These are phyloP conservation scores for Pseudogymnoascus sp. DNA, from an alignment of 2,329 filamentous ascomycete genomes.

Conservation along the genomic window DNA sequence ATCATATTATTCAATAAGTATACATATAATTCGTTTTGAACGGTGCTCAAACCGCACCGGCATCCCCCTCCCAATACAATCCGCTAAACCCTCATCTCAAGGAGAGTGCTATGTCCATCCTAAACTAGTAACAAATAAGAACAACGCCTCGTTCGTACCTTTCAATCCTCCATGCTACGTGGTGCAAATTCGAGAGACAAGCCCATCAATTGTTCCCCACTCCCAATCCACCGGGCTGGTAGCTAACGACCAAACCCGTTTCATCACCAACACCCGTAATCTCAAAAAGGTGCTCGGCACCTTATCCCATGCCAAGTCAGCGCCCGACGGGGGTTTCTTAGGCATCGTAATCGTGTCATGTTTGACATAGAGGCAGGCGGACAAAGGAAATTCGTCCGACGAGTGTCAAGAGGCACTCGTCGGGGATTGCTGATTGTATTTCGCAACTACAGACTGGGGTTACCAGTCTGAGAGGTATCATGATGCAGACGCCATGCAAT, in stretches of 20 bases:
- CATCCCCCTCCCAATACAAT: neutral
- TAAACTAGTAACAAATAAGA: slow-evolving; percentile 8
- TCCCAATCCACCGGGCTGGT: neutral
- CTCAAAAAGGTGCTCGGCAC: neutral
- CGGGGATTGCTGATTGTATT: slow-evolving; percentile 4
- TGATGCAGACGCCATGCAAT: slow-evolving; percentile 29
- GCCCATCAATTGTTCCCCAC: neutral
- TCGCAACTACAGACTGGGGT: slow-evolving; percentile 23
- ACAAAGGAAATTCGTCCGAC: slow-evolving; percentile 7
- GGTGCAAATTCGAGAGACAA: slow-evolving; percentile 2
- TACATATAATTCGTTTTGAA: slow-evolving; percentile 8
- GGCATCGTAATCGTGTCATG: neutral
- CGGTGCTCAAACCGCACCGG: neutral
- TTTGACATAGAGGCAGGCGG: slow-evolving; percentile 3
- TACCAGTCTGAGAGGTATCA: slow-evolving; percentile 32
- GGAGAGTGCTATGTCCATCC: slow-evolving; percentile 7
- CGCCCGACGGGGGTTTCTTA: neutral
- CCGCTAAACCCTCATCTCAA: slow-evolving; percentile 5
- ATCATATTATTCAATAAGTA: slow-evolving; percentile 6
- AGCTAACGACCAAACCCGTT: neutral
- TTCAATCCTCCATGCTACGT: neutral
- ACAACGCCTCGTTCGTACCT: slow-evolving; percentile 1
- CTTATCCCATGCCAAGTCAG: neutral
- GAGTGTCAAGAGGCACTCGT: slow-evolving; percentile 21
- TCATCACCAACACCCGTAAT: neutral